Evolutionary conservation across 108 stramenopile genomes (phyloP), one percentile per base, ranked within the genome.

Genomic region (Stephanodiscus minutulus): DNA sequence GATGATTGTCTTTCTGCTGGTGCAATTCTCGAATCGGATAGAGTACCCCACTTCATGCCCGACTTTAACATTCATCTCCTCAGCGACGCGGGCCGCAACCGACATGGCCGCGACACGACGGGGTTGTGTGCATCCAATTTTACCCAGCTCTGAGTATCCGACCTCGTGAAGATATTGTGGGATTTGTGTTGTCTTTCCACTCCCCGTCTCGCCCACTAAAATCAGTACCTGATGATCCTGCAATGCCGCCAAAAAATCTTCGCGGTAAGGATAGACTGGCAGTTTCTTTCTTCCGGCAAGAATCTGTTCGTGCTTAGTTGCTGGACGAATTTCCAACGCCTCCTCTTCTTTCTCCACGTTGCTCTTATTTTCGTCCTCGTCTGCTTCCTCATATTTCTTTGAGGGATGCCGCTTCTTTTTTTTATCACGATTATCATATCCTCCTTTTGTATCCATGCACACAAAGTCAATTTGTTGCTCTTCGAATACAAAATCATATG

Each of bases 11-110:
- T 87, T 81, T 66, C 92, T 88, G 60, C 93, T 90, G 17, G 98
- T 99, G 74, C 97, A 97, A 73, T 98, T 96, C 79, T 99, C 98
- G 72, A 99, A 99, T 6, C 99, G 97, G 74, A 99, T 99, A 43
- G 88, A 88, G 76, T 98, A 99, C 22, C 98, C 99, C 29, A 98
- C 98, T 73, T 98, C 98, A 44, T 96, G 94, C n/a, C 99, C 99
- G 8, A 99, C 80, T 58, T 87, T 87, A 12, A 91, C 91, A 74
- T 94, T 85, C 98, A 99, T 97, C 73, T 99, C 99, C 58, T 95
- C 82, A 12, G 96, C 88, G 0, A 99, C 99, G 61, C 99, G 95
- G 21, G 98, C 91, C 0, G 99, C 99, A 22, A 98, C 98, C 54
- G 89, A 91, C 98, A 99, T 98, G 17, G 99, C 99, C 28, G 99